Percentiles rank a stretch among this genome's conserved stretches.
Conservation (phyloP, 2,329 filamentous ascomycete species). For the Ophiostoma piceae region DNA sequence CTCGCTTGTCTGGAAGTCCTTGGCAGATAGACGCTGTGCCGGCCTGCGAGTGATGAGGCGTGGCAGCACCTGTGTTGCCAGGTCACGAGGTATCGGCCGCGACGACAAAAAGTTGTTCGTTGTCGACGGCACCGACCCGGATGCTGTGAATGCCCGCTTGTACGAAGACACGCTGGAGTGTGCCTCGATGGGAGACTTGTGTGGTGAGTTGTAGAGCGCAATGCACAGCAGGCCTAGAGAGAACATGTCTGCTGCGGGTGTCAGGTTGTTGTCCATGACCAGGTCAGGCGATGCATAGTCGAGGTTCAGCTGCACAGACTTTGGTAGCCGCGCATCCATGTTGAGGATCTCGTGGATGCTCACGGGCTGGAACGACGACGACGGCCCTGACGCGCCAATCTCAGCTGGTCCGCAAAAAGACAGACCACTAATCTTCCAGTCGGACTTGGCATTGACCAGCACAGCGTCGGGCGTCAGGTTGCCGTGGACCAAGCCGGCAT, state of each 20-base stretch:
- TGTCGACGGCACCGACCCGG: conserved; percentile 70
- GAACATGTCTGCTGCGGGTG: conserved; percentile 83
- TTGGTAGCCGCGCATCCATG: conserved; percentile 76
- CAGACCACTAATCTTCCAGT: conserved; percentile 98
- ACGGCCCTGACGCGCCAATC: conserved; percentile 37
- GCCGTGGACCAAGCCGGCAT: conserved; percentile 66
- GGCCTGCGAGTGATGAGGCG: conserved; percentile 81
- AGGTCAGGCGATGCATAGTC: conserved; percentile 96
- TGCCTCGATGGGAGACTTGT: conserved; percentile 76
- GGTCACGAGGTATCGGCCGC: conserved; percentile 70
- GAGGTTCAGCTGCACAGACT: conserved; percentile 77
- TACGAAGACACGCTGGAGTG: conserved; percentile 78
- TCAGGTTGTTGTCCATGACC: conserved; percentile 83
- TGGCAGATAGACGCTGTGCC: conserved; percentile 78
- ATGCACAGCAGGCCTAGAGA: conserved; percentile 84
- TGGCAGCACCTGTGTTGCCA: conserved; percentile 71
- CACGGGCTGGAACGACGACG: conserved; percentile 72
- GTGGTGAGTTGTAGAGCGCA: conserved; percentile 90
- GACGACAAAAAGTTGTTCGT: conserved; percentile 82
- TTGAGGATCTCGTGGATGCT: conserved; percentile 79
- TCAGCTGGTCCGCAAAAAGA: conserved; percentile 81
- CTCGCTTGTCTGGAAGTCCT: conserved; percentile 88
- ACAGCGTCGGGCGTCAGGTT: conserved; percentile 93
- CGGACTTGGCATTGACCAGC: conserved; percentile 92
- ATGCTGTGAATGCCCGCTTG: conserved; percentile 73